Percentiles rank a stretch among this genome's conserved stretches.
Conservation (phyloP, 495 filamentous ascomycete species). For the Recurvomyces mirabilis region DNA sequence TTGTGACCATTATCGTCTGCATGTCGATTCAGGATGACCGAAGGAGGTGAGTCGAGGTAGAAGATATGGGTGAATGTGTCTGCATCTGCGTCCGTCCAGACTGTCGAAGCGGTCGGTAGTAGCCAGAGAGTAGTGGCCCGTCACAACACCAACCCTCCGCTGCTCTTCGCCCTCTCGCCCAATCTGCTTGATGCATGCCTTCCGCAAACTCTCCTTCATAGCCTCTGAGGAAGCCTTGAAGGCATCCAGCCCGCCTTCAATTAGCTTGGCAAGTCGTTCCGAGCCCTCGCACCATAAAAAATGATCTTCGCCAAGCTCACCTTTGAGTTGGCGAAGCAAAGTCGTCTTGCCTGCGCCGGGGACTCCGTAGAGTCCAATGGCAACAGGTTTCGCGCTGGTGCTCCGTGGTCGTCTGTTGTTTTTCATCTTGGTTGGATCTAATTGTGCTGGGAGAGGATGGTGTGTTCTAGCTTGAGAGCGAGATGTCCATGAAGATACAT, state of each 20-base stretch:
- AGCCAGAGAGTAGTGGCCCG: slow-evolving; percentile 55
- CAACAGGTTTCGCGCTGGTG: too few relatives aligned
- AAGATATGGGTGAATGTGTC: slow-evolving; percentile 49
- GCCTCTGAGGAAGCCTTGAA: slow-evolving; percentile 39
- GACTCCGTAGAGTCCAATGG: slow-evolving; percentile 52
- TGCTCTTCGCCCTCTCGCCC: slow-evolving; percentile 29
- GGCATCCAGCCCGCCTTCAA: slow-evolving; percentile 40
- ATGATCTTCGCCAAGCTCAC: slow-evolving; percentile 27
- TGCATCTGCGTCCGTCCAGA: slow-evolving; percentile 40
- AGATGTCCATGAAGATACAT: too few relatives aligned
- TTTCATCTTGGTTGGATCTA: too few relatives aligned
- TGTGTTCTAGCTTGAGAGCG: too few relatives aligned
- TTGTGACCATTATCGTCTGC: too few relatives aligned
- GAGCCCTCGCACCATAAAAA: slow-evolving; percentile 47
- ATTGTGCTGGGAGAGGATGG: too few relatives aligned
- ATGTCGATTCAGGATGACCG: too few relatives aligned
- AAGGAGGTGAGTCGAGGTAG: slow-evolving; percentile 50
- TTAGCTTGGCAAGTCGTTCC: slow-evolving; percentile 36
- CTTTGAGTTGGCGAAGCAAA: slow-evolving; percentile 37
- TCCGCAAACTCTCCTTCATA: slow-evolving; percentile 35
- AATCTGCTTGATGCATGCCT: slow-evolving; percentile 41
- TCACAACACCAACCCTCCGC: slow-evolving; percentile 39
- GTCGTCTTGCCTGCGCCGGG: slow-evolving; percentile 51
- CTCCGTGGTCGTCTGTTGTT: too few relatives aligned
- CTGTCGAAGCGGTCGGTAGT: slow-evolving; percentile 30